Base-by-base conservation (phyloP, 2,329 filamentous ascomycete species). In the Fusarium veterinarium region DNA sequence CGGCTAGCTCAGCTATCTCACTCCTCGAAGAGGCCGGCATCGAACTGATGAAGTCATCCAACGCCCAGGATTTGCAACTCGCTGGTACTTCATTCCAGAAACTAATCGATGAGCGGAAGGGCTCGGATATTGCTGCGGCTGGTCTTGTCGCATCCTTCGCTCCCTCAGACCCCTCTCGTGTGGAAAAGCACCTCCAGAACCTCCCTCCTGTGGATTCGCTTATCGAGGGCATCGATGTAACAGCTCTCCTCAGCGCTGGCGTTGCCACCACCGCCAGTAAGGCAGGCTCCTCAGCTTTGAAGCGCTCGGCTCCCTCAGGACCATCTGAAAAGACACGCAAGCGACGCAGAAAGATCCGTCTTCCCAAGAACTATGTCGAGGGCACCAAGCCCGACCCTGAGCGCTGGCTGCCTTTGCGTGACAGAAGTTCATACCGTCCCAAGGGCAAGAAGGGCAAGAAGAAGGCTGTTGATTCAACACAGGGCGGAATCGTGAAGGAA, bases 381-480 rank as follows among this genome's bases (percentile, higher is more conserved):
- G 90, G 88, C 75, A 97, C 95, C 86, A 91, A 91, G 73, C 89
- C 93, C 38, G 96, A 99, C 81, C 91, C 94, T 0, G 96, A 99
- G 83, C 88, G 96, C 71, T 99, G 96, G 96, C 83, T 99, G 67
- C 95, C 96, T 17, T 86, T 98, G 77, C 91, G 93, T 58, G 96
- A 99, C 80, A 89, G 96, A 64, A 96, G 93, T 76, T 93, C 91
- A 44, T 99, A 97, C 83, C 87, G 93, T 52, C 95, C 95, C 12
- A 97, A 96, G 85, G 95, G 95, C 10, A 95, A 93, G 85, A 97
- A 97, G 87, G 93, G 94, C 61, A 95, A 94, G 87, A 92, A 95
- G 87, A 92, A 92, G 83, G 91, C 90, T 8, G 86, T 88, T 69
- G 93, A 94, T 74, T 85, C 91, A 44, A 98, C 94, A 13, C 96